These are phyloP conservation scores for Moesziomyces sp. DNA, from an alignment of 1,284 basidiomycete species.

Conservation along the genomic window DNA sequence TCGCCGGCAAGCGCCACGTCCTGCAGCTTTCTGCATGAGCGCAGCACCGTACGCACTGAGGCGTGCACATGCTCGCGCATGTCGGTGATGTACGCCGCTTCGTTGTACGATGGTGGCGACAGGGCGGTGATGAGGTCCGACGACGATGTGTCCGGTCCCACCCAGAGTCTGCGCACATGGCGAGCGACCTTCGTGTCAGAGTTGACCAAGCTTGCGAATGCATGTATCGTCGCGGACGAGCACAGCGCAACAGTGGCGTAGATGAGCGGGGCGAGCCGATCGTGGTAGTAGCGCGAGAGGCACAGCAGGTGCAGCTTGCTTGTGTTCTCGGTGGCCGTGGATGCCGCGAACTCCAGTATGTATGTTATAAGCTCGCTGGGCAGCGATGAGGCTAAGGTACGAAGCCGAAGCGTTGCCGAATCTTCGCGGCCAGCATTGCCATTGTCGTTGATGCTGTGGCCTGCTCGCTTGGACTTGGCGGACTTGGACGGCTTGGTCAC, in stretches of 20 bases:
- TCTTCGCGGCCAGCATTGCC: constrained; percentile 3
- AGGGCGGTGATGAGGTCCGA: constrained; percentile 60
- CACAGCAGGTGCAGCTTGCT: constrained; percentile 36
- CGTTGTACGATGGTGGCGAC: constrained; percentile 50
- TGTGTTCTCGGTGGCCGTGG: constrained; percentile 11
- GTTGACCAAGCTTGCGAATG: constrained; percentile 44
- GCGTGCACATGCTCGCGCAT: constrained; percentile 45
- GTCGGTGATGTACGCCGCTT: constrained; percentile 38
- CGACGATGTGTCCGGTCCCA: constrained; percentile 53
- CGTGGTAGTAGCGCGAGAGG: constrained; percentile 36
- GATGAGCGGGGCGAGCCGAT: constrained; percentile 37
- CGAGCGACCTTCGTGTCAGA: constrained; percentile 40
- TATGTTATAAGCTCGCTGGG: constrained; percentile 42
- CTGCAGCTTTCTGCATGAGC: constrained; percentile 56
- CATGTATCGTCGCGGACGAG: constrained; percentile 32
- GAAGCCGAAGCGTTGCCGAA: constrained; percentile 17
- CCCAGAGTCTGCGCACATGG: constrained; percentile 54
- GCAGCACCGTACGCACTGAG: constrained; percentile 49
- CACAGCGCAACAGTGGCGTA: constrained; percentile 41
- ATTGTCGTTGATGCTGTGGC: background rate
- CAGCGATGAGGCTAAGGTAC: constrained; percentile 28
- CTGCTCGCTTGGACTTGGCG: constrained; percentile 4
- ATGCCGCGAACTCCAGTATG: constrained; percentile 39
- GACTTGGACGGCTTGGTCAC: constrained; percentile 20
- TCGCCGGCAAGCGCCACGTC: constrained; percentile 62